These are phyloP conservation scores for Verticillium nonalfalfae DNA, from an alignment of 2,329 filamentous ascomycete genomes.

Conservation along the genomic window DNA sequence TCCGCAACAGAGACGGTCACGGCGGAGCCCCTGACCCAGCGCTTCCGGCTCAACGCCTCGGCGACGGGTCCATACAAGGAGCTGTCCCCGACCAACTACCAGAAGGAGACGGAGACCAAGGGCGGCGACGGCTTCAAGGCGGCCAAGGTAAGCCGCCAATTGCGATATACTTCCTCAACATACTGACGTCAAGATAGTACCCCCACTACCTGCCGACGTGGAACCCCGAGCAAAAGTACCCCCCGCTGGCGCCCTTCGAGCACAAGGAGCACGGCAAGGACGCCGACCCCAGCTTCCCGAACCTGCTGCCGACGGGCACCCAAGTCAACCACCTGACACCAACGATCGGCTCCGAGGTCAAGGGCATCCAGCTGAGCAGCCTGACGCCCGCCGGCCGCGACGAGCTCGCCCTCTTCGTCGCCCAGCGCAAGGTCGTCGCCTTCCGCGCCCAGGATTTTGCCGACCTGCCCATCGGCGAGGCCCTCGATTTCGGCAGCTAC, in stretches of 20 bases:
- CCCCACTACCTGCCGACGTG: constrained; percentile 52
- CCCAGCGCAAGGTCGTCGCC: constrained; percentile 59
- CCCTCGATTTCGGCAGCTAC: constrained; percentile 58
- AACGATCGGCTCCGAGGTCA: constrained; percentile 58
- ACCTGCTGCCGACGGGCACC: constrained; percentile 45
- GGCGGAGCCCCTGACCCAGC: constrained; percentile 11
- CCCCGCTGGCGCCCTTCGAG: constrained; percentile 55
- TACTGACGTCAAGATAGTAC: constrained; percentile 6
- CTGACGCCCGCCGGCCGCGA: constrained; percentile 58
- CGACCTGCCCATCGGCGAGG: constrained; percentile 54
- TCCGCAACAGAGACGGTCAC: constrained; percentile 23
- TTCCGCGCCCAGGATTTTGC: constrained; percentile 64
- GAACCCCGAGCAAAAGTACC: constrained; percentile 49
- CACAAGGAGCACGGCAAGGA: constrained; percentile 62
- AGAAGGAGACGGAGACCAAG: constrained; percentile 19
- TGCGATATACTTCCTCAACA: not conserved
- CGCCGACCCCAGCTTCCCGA: constrained; percentile 53
- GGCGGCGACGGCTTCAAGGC: constrained; percentile 12
- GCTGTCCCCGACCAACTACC: constrained; percentile 14
- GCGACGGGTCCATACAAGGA: constrained; percentile 21
- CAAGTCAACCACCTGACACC: constrained; percentile 52
- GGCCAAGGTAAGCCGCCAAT: constrained; percentile 9
- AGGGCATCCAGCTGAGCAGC: constrained; percentile 56
- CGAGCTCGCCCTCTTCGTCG: constrained; percentile 59
- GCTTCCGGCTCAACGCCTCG: constrained; percentile 26